Base-by-base conservation (phyloP, 1,284 basidiomycete species). In the Vanrija sp. region DNA sequence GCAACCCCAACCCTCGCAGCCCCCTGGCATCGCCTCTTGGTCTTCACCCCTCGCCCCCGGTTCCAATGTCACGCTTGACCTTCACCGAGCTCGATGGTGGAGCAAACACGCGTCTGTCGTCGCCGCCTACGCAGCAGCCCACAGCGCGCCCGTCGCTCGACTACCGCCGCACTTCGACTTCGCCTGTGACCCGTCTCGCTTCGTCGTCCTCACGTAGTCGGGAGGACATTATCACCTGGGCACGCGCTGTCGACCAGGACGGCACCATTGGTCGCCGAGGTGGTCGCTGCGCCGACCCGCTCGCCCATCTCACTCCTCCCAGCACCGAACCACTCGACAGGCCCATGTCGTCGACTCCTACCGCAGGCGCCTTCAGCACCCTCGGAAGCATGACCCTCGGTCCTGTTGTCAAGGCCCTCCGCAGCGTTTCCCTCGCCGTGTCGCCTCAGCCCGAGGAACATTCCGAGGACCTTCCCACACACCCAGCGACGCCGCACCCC, bases 191-290 rank as follows among this genome's bases (percentile, higher is more conserved):
- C 9, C 65, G 64, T 9, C 57, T 73, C 55, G 62, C 68, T 6
- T 72, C 72, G 1, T 66, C 66, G 7, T 70, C 67, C 10, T 75
- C 73, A 2, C 62, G 68, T 26, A 72, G 69, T 52, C 58, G 73
- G 10, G 73, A 75, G 43, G 73, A 75, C 48, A 75, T 75, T 51
- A 68, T 75, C 44, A 65, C 62, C 29, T 75, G 73, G 73, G 65
- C 72, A 16, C 68, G 68, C 39, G 67, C 65, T 16, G 67, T 75
- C 26, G 64, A 61, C n/a, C 26, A 51, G 34, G 52, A 55, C 12
- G 46, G 57, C 21, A 51, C 49, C 1, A 55, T 51, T 16, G 25
- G 29, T 19, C 39, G 49, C 3, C 38, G 43, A 6, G 57, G 51
- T 23, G 38, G 45, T 16, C 58, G 55, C 19, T 55, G 53, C 28